A percentile compares a stretch with the other conserved stretches of the same genome.
Conservation (phyloP, 306 rosid species). For the Cucumis melo region DNA sequence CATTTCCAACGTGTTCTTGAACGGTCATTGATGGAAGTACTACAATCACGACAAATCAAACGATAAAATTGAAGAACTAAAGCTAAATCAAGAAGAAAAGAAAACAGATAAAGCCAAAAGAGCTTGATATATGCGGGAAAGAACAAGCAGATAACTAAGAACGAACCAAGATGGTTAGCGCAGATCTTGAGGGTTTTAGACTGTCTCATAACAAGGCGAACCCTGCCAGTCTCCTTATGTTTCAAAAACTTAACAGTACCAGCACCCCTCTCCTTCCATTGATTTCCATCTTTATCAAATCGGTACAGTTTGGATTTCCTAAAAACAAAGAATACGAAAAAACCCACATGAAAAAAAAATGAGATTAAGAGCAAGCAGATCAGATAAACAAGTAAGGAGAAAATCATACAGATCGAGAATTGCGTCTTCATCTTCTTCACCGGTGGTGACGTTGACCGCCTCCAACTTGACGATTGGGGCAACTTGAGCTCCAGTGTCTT, state of each 20-base stretch:
- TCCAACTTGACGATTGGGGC: constrained; percentile 92
- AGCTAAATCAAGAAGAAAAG: not conserved
- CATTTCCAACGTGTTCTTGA: constrained; percentile 93
- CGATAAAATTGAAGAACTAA: not conserved
- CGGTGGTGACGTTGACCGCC: constrained; percentile 59
- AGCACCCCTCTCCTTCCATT: constrained; percentile 89
- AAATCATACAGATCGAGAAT: constrained; percentile 60
- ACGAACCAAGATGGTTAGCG: constrained; percentile 70
- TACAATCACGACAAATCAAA: constrained; percentile 13
- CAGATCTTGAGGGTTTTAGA: constrained; percentile 89
- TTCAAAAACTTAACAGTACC: constrained; percentile 70
- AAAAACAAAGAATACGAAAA: not conserved
- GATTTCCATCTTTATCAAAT: constrained; percentile 77
- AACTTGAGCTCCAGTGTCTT: constrained; percentile 92
- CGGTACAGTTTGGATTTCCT: constrained; percentile 92
- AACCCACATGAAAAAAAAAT: not conserved
- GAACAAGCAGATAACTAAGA: not conserved
- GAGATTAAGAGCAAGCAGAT: not conserved
- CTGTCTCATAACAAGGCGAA: constrained; percentile 80
- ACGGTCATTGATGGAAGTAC: constrained; percentile 66
- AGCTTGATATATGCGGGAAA: not conserved
- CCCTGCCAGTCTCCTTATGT: constrained; percentile 55
- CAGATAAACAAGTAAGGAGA: not conserved
- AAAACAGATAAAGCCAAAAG: not conserved
- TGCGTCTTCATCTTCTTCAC: constrained; percentile 66